These are phyloP conservation scores for Pseudonitzschia delicatissima DNA, from an alignment of 108 stramenopile genomes.

Conservation along the genomic window DNA sequence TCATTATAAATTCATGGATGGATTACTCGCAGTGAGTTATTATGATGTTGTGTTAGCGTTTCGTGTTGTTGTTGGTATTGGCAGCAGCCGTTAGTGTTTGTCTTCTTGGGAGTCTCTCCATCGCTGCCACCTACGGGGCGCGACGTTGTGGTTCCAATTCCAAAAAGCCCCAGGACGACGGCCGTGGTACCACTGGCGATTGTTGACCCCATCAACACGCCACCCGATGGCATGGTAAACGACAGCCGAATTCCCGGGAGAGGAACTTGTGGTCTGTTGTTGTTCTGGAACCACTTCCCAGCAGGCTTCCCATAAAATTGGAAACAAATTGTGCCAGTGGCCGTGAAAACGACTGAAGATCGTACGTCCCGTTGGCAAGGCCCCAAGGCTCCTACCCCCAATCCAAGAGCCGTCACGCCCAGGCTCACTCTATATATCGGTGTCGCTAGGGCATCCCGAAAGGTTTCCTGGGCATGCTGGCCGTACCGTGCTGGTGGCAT, in stretches of 20 bases:
- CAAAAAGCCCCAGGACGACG: slow-evolving; percentile 1
- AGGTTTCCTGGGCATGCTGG: background rate
- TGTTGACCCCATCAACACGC: slow-evolving; percentile 3
- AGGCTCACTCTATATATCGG: slow-evolving; percentile 7
- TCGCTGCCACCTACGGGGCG: too few relatives aligned
- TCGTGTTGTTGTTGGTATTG: too few relatives aligned
- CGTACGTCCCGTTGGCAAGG: background rate
- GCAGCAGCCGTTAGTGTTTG: too few relatives aligned
- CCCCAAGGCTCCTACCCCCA: slow-evolving; percentile 1
- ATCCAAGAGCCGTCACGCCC: slow-evolving; percentile 3
- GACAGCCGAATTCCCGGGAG: background rate
- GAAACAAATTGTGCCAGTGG: background rate
- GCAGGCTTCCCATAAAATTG: background rate
- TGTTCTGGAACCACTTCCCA: background rate
- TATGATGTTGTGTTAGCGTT: too few relatives aligned
- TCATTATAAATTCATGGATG: too few relatives aligned
- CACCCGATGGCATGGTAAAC: background rate
- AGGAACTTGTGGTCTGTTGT: too few relatives aligned
- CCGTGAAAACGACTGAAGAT: background rate
- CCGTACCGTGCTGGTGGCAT: background rate
- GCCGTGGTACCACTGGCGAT: slow-evolving; percentile 5
- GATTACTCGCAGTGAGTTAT: too few relatives aligned
- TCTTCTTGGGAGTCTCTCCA: too few relatives aligned
- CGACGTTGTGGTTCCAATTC: too few relatives aligned
- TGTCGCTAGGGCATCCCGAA: background rate